Base-by-base conservation (phyloP, 352 stramenopile species). In the Phytophthora pisi region DNA sequence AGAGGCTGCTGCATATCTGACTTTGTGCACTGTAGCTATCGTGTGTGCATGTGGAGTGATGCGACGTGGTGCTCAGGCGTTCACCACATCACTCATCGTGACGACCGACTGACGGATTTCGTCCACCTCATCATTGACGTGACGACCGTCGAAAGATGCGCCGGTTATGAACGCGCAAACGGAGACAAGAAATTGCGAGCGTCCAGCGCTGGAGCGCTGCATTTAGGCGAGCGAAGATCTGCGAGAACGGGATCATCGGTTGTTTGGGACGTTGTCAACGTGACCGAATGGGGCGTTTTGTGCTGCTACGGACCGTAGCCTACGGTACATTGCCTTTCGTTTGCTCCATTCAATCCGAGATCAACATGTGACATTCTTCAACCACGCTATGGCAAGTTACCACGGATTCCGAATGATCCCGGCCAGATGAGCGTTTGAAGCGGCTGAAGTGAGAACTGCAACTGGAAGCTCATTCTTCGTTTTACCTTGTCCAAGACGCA, bases 111-210 rank as follows among this genome's bases (percentile, higher is more conserved):
- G 11, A 18, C 34, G 34, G 13, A 51, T n/a, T 51, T 26, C 20
- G 43, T 51, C 43, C 43, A 51, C 43, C 43, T 51, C 43, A 51
- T 51, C 43, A 51, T 16, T 51, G 20, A 20, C 43, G 20, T 62
- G 55, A 62, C 55, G 55, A 62, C 56, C 56, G 45, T 8, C 45
- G 56, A 62, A 34, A 54, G 18, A 9, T 31, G 55, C 36, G 31
- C 56, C 56, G 43, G 46, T 43, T 62, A 53, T 62, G 42, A 47
- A 26, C 31, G 6, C 24, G 10, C 43, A 28, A 51, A 51, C 43
- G 9, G 43, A 51, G n/a, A 51, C 43, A 20, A 9, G 10, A 36
- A 9, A 10, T 36, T 36, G 30, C 30, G 34, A n/a, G 34, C 34
- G 34, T n/a, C 20, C n/a, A 51, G 7, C 43, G 20, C 43, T 51